phyloP scores from a whole-genome alignment of 78 protist genomes.

The Planoprotostelium fungivorum region DNA sequence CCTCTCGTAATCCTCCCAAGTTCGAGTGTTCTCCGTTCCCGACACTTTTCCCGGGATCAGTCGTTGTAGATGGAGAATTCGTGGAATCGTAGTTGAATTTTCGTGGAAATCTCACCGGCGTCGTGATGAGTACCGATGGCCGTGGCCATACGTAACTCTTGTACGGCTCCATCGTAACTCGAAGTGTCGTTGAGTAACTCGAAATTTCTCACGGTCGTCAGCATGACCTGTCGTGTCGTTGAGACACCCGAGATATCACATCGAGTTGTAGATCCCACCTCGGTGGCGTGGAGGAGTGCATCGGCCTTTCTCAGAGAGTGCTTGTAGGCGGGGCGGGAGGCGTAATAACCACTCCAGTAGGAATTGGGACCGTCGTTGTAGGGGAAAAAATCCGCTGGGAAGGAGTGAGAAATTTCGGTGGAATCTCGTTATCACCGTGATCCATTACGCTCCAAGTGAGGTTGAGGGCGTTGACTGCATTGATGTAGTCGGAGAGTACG shows the following conservation, averaged over 20 bases:
- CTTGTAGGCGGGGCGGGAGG: conserved; percentile 18
- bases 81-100: too few species aligned
- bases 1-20: not conserved
- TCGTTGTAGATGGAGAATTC: not conserved
- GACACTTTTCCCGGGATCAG: too few species aligned
- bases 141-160: not conserved
- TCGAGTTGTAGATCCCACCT: too few species aligned
- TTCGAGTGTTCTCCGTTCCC: not conserved
- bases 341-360: conserved; percentile 44
- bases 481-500: not conserved
- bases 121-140: not conserved
- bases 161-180: not conserved
- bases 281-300: not conserved
- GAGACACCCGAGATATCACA: too few species aligned
- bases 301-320: not conserved
- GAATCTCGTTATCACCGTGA: not conserved
- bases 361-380: conserved; percentile 1
- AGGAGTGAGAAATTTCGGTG: not conserved
- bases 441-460: not conserved
- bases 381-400: conserved; percentile 33
- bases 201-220: too few species aligned
- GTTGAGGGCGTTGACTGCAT: not conserved
- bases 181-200: too few species aligned
- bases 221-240: too few species aligned
- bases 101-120: not conserved